Evolutionary conservation across 1,139 yeast genomes (phyloP), one percentile per base, ranked within the genome.

Genomic region (Barnettozyma hawaiiensis): DNA sequence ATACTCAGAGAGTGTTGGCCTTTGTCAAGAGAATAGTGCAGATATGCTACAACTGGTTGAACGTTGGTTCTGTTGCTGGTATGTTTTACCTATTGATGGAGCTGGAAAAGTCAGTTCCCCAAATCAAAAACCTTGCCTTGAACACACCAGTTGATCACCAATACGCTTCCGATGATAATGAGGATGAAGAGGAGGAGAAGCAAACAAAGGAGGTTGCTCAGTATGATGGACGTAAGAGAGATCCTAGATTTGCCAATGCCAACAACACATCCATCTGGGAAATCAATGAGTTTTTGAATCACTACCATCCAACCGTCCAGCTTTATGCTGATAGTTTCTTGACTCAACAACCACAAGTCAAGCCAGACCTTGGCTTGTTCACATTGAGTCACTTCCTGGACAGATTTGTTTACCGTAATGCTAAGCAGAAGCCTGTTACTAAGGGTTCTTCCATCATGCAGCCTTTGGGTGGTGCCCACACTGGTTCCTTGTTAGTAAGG

Each of bases 401-500:
- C 64, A 78, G 96, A 63, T 92, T 94, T 67, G 97, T 94, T 31
- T 92, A 92, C 69, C 84, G 86, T 66, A 89, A 89, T 61, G 89
- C 97, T 41, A 87, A 86, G 66, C 84, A 80, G 57, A 85, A 83
- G 64, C 71, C 81, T 19, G 57, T 63, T 15, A 69, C 82, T 28
- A 82, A 85, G 60, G 97, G 97, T 58, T 71, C 84, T 4, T 86
- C 97, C 39, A 90, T 92, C 61, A 94, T 94, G 97, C 98, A 92
- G 70, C 97, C 98, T 40, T 71, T 94, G 50, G 94, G 96, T 39
- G 97, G 97, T 46, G 76, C 82, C 1, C 68, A 69, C 37, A 81
- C 89, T n/a, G 87, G 85, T 8, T 69, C 81, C 1, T 68, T 85
- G 46, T 73, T 89, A 51, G 89, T 89, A 12, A 81, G 74, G 53